phyloP scores from a whole-genome alignment of 2,329 filamentous ascomycete species.

The Pestalotiopsis sp. region DNA sequence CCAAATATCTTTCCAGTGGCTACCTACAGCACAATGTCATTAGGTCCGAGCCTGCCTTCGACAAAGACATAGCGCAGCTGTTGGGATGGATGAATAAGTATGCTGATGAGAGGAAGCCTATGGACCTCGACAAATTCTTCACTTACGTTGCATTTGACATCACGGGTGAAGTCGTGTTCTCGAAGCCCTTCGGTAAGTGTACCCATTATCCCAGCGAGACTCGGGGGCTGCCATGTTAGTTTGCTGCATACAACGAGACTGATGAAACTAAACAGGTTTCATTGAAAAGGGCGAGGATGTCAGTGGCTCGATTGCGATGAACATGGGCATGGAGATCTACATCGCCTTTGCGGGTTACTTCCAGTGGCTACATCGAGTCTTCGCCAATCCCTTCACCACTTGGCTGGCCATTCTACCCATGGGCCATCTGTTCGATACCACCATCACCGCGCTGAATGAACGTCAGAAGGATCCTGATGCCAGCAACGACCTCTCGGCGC shows the following conservation, averaged over 20 bases:
- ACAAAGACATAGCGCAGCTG: constrained; percentile 18
- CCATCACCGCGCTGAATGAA: not conserved
- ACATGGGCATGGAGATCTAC: constrained; percentile 25
- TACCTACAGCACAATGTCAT: constrained; percentile 36
- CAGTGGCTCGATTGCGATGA: constrained; percentile 25
- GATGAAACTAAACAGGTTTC: constrained; percentile 19
- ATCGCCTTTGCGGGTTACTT: constrained; percentile 24
- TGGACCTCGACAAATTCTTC: constrained; percentile 26
- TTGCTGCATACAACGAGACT: too few relatives aligned
- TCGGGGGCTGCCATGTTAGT: too few relatives aligned
- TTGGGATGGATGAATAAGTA: constrained; percentile 23
- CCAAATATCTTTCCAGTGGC: constrained; percentile 34
- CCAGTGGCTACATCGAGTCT: not conserved
- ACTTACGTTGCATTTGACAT: constrained; percentile 34
- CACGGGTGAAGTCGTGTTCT: constrained; percentile 34
- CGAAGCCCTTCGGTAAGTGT: constrained; percentile 22
- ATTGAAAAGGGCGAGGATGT: constrained; percentile 30
- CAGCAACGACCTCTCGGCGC: not conserved
- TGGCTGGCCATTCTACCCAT: not conserved
- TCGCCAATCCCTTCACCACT: constrained; percentile 13
- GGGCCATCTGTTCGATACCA: not conserved
- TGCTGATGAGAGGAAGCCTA: constrained; percentile 14
- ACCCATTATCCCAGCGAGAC: not conserved
- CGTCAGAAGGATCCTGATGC: constrained; percentile 11
- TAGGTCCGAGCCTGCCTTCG: constrained; percentile 20